Evolutionary conservation across 2,329 filamentous ascomycete species (phyloP).

Genomic region (Amauroascus niger): DNA sequence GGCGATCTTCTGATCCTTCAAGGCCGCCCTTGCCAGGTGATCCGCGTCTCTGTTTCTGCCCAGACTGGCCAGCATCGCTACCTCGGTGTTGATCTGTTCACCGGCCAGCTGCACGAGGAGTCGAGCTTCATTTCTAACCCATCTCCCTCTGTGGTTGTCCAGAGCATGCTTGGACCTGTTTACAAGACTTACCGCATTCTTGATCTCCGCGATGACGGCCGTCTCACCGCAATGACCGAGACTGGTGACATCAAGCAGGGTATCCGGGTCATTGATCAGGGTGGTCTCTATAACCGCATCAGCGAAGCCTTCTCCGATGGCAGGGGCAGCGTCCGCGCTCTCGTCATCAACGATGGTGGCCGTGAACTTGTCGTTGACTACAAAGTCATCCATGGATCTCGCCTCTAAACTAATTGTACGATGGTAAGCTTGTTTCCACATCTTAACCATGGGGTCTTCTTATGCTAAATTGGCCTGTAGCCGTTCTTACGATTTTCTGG

Average conservation of each 20-base stretch:
- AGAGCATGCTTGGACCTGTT: constrained; percentile 98
- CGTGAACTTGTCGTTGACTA: constrained; percentile 96
- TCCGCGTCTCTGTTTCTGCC: constrained; percentile 95
- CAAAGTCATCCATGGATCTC: constrained; percentile 84
- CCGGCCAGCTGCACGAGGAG: constrained; percentile 98
- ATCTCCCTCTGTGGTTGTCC: constrained; percentile 87
- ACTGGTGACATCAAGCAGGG: constrained; percentile 96
- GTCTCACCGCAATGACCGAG: constrained; percentile 95
- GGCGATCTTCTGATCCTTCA: constrained; percentile 98
- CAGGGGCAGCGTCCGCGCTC: constrained; percentile 84
- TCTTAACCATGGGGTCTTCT: not conserved
- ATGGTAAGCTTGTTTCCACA: not conserved
- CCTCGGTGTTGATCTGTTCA: constrained; percentile 99
- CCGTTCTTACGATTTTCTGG: not conserved
- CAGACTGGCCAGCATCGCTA: constrained; percentile 99
- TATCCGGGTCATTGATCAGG: constrained; percentile 90
- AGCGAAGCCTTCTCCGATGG: constrained; percentile 77
- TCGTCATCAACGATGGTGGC: constrained; percentile 89
- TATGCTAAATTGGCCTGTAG: not conserved
- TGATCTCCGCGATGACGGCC: constrained; percentile 77
- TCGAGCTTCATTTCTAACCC: constrained; percentile 96
- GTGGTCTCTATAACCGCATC: constrained; percentile 73
- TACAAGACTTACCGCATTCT: constrained; percentile 99
- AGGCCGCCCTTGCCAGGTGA: constrained; percentile 98
- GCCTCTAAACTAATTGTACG: constrained; percentile 42